Base-by-base conservation (phyloP, 495 filamentous ascomycete species). In the Parmelia sp. region DNA sequence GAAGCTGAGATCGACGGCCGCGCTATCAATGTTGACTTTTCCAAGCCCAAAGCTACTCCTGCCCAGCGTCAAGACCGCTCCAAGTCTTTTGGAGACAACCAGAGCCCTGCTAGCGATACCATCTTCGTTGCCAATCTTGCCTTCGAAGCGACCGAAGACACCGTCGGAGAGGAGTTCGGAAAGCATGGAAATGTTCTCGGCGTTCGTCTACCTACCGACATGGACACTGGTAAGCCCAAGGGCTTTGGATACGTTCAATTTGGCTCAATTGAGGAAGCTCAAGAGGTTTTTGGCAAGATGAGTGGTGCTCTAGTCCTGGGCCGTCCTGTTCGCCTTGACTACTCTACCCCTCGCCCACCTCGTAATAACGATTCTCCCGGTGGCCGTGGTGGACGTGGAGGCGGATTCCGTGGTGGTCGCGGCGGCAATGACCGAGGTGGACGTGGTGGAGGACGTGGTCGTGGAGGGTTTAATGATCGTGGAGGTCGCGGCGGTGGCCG, bases 171-270 rank as follows among this genome's bases (percentile, higher is more conserved):
- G 63, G 83, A 86, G 74, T 97, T 97, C 78, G 83, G 84, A 66
- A 80, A 83, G 64, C 82, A 87, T 71, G 86, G 84, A 66, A 77
- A 74, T 68, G 85, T 97, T 73, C 79, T 85, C 65, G 87, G 88
- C 69, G 85, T 97, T 65, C 86, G 91, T 70, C 86, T 98, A 58
- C 95, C 95, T 51, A 97, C 93, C 63, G 90, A 97, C 71, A 81
- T 77, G 81, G 91, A 96, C 37, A 84, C 86, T 65, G 94, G 93
- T 57, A 85, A 86, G 61, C 88, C 84, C 73, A 97, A 97, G 85
- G 94, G 94, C 61, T 97, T 95, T 74, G 95, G 90, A 57, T 98
- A 98, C 74, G 88, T 98, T 58, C 86, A 88, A 70, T 96, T 90
- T 80, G 75, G 77, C 47, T 90, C 87, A 17, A 77, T 96, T 59